phyloP scores from a whole-genome alignment of 768 basidiomycete species.

The Trametes coccinea region DNA sequence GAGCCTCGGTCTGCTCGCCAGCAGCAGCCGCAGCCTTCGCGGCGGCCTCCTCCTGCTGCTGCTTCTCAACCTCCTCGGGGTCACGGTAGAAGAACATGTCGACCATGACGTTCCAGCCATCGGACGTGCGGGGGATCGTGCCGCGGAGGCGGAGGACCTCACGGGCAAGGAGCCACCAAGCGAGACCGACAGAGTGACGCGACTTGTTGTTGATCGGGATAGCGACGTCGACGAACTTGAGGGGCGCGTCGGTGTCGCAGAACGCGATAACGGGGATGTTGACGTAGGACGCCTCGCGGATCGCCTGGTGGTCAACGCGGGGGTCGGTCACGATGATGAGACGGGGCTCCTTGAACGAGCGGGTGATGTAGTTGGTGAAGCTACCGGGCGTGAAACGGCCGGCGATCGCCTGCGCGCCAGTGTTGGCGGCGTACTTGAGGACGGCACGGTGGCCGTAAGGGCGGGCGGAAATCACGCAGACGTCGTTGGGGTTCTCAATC shows the following conservation, averaged over 20 bases:
- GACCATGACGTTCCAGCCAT: conserved; percentile 98
- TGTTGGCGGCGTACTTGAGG: conserved; percentile 97
- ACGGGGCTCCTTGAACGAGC: conserved; percentile 99
- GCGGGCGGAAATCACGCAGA: conserved; percentile 97
- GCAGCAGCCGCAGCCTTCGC: conserved; percentile 70
- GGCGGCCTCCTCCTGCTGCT: conserved; percentile 90
- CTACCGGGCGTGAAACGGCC: conserved; percentile 99
- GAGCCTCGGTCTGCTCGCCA: conserved; percentile 53
- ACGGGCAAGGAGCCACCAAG: conserved; percentile 97
- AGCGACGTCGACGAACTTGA: conserved; percentile 96
- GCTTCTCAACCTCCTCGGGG: conserved; percentile 98
- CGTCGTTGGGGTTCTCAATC: conserved; percentile 96
- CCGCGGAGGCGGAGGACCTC: conserved; percentile 97
- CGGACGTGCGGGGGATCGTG: conserved; percentile 85
- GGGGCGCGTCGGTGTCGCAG: conserved; percentile 97
- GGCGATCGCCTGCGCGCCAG: conserved; percentile 97
- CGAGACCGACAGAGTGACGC: conserved; percentile 93
- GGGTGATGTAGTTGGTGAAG: conserved; percentile 99
- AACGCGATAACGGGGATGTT: conserved; percentile 99
- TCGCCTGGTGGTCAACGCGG: conserved; percentile 99
- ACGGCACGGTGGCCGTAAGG: conserved; percentile 99
- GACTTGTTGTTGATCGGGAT: conserved; percentile 99
- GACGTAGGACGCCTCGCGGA: conserved; percentile 99
- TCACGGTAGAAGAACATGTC: conserved; percentile 99
- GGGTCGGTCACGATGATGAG: conserved; percentile 98